phyloP scores from a whole-genome alignment of 768 basidiomycete genomes.

The Tulasnella calospora region DNA sequence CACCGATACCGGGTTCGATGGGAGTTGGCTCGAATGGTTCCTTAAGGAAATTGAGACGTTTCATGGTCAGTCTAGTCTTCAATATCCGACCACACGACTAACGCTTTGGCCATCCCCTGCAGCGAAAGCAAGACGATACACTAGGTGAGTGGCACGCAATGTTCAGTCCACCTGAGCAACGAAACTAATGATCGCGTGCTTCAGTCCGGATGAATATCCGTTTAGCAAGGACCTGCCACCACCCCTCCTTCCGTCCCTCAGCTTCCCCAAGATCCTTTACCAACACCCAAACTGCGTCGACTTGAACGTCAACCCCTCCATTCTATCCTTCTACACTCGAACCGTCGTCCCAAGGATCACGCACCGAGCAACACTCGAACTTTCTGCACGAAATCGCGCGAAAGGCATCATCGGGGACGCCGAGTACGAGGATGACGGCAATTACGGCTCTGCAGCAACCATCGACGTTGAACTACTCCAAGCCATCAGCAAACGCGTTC shows the following conservation, averaged over 20 bases:
- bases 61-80: constrained; percentile 65
- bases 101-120: constrained; percentile 4
- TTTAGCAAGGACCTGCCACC: constrained; percentile 76
- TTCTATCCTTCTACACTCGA: constrained; percentile 82
- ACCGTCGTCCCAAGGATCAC: constrained; percentile 89
- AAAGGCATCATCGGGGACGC: constrained; percentile 61
- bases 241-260: constrained; percentile 69
- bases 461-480: constrained; percentile 96
- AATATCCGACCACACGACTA: background rate
- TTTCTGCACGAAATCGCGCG: constrained; percentile 61
- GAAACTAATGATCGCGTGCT: background rate
- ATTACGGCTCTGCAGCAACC: constrained; percentile 93
- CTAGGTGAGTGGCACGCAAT: constrained; percentile 53
- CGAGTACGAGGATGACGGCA: constrained; percentile 88
- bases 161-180: background rate
- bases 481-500: constrained; percentile 95
- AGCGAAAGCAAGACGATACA: constrained; percentile 95
- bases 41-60: constrained; percentile 90
- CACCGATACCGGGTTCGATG: constrained; percentile 63
- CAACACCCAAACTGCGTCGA: constrained; percentile 47
- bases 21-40: constrained; percentile 98
- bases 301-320: constrained; percentile 81
- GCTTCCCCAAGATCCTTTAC: constrained; percentile 71
- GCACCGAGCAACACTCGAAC: constrained; percentile 57
- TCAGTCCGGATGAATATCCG: constrained; percentile 95